These are phyloP conservation scores for Paraglomus occultum DNA, from an alignment of 192 early-diverging fungal genomes.

Conservation along the genomic window DNA sequence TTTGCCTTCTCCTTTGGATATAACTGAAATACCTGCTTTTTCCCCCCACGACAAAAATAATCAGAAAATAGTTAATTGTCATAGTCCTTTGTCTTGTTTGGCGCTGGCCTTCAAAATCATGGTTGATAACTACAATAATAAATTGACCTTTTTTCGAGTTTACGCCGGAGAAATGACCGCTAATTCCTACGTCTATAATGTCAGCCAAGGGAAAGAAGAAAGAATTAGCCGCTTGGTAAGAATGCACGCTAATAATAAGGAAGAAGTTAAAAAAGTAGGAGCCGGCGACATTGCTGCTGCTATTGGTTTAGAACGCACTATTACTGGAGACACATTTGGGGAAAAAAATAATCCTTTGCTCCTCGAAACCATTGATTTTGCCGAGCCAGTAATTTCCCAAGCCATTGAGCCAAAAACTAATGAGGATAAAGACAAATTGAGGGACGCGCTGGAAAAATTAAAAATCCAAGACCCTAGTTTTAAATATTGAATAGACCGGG, in stretches of 20 bases:
- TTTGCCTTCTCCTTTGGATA: slow-evolving; percentile 13
- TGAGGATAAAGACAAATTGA: slow-evolving; percentile 4
- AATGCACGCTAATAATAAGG: slow-evolving; percentile 10
- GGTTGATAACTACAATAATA: slow-evolving; percentile 3
- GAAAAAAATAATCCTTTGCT: slow-evolving; percentile 1
- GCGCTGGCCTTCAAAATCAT: slow-evolving; percentile 9
- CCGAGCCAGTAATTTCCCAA: slow-evolving; percentile 11
- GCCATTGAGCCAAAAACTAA: slow-evolving; percentile 14
- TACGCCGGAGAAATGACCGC: not conserved
- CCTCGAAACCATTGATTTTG: slow-evolving; percentile 5
- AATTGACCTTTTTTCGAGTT: slow-evolving; percentile 4
- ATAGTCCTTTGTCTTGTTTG: slow-evolving; percentile 2
- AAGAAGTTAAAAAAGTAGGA: not conserved
- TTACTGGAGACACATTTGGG: slow-evolving; percentile 4
- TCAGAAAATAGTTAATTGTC: not conserved
- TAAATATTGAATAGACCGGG: slow-evolving; percentile 11
- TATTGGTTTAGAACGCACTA: not conserved
- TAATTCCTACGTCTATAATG: not conserved
- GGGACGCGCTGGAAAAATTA: not conserved
- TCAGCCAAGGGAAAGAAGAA: not conserved
- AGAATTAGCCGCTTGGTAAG: not conserved
- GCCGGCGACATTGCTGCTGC: slow-evolving; percentile 8
- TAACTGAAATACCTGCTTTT: not conserved
- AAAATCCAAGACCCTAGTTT: slow-evolving; percentile 20
- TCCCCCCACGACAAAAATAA: not conserved